Percentiles rank a stretch among this genome's conserved stretches.
phyloP scores from a whole-genome alignment of 352 stramenopile species.

The Pythium coloratum region DNA sequence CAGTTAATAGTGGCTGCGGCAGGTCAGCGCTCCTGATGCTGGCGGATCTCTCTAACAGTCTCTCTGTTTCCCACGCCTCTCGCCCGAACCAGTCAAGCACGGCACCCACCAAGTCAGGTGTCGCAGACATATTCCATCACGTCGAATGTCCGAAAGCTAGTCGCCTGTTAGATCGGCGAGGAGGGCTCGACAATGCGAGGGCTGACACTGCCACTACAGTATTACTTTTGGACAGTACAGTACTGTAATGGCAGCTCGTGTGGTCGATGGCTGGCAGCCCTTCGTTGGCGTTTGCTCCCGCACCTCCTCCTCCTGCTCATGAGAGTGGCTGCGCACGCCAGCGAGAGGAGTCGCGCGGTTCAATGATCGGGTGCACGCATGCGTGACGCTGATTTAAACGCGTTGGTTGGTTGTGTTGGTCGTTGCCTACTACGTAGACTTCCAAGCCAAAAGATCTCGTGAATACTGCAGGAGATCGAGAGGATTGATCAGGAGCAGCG shows the following conservation, averaged over 20 bases:
- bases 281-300: not conserved
- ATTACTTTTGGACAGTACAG: not conserved
- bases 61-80: not conserved
- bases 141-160: too few relatives aligned
- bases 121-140: not conserved
- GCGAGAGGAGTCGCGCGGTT: not conserved
- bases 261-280: not conserved
- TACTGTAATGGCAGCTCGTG: not conserved
- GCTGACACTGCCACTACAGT: too few relatives aligned
- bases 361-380: not conserved
- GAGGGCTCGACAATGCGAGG: not conserved
- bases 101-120: not conserved
- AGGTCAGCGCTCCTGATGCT: not conserved
- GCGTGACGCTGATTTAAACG: not conserved
- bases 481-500: not conserved
- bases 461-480: not conserved
- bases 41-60: not conserved
- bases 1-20: not conserved
- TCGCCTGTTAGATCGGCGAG: not conserved
- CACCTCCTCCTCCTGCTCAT: not conserved
- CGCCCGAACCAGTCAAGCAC: not conserved
- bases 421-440: too few relatives aligned
- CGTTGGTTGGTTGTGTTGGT: not conserved
- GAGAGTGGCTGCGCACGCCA: conserved; percentile 2
- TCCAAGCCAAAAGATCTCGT: not conserved